A percentile compares a stretch with the other conserved stretches of the same genome.
phyloP scores from a whole-genome alignment of 495 filamentous ascomycete species.

The Hypoxylon intermedium region DNA sequence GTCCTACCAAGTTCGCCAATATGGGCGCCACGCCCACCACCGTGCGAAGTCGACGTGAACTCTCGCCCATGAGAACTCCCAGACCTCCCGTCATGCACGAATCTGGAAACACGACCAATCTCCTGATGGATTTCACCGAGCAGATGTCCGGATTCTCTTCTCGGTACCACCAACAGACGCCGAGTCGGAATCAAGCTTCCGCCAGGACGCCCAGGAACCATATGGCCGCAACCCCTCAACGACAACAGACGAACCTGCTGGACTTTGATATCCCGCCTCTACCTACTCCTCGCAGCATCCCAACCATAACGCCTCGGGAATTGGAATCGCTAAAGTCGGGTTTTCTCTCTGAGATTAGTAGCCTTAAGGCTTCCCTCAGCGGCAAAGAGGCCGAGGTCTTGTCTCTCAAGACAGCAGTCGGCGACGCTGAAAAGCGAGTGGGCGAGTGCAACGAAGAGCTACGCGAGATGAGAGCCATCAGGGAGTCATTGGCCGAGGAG shows the following conservation, averaged over 20 bases:
- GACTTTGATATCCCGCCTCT: conserved; percentile 92
- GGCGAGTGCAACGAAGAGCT: conserved; percentile 82
- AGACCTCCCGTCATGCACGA: conserved; percentile 39
- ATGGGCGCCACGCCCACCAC: conserved; percentile 40
- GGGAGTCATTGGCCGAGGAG: conserved; percentile 76
- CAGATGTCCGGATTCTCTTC: conserved; percentile 62
- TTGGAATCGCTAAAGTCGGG: conserved; percentile 88
- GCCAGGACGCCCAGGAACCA: conserved; percentile 15
- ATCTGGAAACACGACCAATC: conserved; percentile 68
- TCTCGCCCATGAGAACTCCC: conserved; percentile 67
- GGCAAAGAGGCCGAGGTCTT: conserved; percentile 90
- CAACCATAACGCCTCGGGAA: conserved; percentile 88
- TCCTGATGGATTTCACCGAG: conserved; percentile 86
- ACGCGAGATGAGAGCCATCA: conserved; percentile 72
- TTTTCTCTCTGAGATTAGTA: conserved; percentile 88
- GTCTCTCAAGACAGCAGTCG: conserved; percentile 82
- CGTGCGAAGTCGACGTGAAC: conserved; percentile 19
- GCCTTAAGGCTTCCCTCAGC: conserved; percentile 83
- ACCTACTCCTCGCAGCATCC: conserved; percentile 89
- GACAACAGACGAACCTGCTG: conserved; percentile 66
- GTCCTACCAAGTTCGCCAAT: conserved; percentile 53
- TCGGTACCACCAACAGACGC: conserved; percentile 52
- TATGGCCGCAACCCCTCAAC: conserved; percentile 47
- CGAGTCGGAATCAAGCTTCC: conserved; percentile 20
- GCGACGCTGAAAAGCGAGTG: conserved; percentile 89